phyloP scores from a whole-genome alignment of 805 yeast genomes.

The Schizosaccharomyces octosporus region DNA sequence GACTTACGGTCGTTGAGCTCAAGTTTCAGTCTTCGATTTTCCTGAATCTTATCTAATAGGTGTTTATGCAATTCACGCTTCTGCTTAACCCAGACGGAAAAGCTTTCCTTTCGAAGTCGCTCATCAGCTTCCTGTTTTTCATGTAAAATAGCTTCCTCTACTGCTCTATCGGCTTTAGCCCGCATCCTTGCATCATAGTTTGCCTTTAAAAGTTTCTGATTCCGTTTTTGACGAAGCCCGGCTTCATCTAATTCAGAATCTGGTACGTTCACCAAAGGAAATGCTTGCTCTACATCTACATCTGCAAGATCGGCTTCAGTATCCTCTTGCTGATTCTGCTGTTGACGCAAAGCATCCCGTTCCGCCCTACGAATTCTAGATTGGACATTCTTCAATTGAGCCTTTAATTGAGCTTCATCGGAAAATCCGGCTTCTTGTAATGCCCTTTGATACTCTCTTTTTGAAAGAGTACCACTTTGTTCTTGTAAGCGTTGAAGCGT shows the following conservation, averaged over 20 bases:
- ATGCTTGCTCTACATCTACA: slow-evolving; percentile 27
- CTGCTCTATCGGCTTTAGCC: slow-evolving; percentile 53
- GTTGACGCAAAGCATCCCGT: slow-evolving; percentile 18
- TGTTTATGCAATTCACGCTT: slow-evolving; percentile 36
- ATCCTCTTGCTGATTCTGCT: slow-evolving; percentile 30
- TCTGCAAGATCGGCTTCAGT: slow-evolving; percentile 3
- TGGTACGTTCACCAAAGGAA: slow-evolving; percentile 57
- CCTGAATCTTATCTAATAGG: slow-evolving; percentile 38
- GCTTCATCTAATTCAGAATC: slow-evolving; percentile 65
- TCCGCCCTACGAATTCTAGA: slow-evolving; percentile 44
- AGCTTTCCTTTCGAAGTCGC: slow-evolving; percentile 52
- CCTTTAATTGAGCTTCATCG: slow-evolving; percentile 44
- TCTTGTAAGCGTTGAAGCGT: slow-evolving; percentile 33
- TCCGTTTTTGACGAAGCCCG: slow-evolving; percentile 63
- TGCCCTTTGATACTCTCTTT: slow-evolving; percentile 19
- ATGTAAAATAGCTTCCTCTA: slow-evolving; percentile 33
- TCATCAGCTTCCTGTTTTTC: slow-evolving; percentile 41
- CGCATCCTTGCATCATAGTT: slow-evolving; percentile 71
- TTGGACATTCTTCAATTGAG: slow-evolving; percentile 39
- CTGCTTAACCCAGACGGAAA: slow-evolving; percentile 54
- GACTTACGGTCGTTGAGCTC: slow-evolving; percentile 77
- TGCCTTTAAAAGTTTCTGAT: slow-evolving; percentile 60
- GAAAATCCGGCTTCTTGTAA: slow-evolving; percentile 39
- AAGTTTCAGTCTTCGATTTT: slow-evolving; percentile 41
- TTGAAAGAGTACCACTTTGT: slow-evolving; percentile 18